phyloP scores from a whole-genome alignment of 805 yeast genomes.

The Saccharomycopsis olivae region DNA sequence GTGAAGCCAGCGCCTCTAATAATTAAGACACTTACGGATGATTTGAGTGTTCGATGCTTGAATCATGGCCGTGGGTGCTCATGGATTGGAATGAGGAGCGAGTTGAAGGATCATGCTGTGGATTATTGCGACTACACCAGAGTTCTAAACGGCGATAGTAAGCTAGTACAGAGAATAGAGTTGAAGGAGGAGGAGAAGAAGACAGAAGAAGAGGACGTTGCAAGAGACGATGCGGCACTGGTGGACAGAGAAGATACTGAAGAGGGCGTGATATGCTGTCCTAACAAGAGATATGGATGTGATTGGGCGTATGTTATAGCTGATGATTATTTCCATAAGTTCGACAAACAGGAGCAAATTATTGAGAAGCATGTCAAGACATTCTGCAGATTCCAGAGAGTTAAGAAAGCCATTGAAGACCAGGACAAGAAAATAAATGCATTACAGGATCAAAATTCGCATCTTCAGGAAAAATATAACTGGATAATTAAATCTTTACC shows the following conservation, averaged over 20 bases:
- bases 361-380: not conserved
- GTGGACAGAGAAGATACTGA: not conserved
- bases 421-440: not conserved
- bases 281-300: conserved; percentile 40
- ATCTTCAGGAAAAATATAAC: not conserved
- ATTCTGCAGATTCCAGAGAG: not conserved
- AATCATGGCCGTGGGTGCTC: conserved; percentile 38
- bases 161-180: not conserved
- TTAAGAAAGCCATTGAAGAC: not conserved
- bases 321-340: not conserved
- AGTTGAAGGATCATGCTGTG: conserved; percentile 32
- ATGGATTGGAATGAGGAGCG: conserved; percentile 47
- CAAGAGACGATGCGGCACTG: conserved; percentile 20
- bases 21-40: conserved; percentile 40
- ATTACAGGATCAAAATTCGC: not conserved
- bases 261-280: conserved; percentile 24
- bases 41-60: conserved; percentile 37
- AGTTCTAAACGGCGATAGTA: not conserved
- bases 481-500: conserved; percentile 7
- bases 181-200: not conserved
- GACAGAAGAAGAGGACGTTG: conserved; percentile 7
- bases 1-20: conserved; percentile 36
- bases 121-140: conserved; percentile 21
- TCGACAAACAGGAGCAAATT: not conserved
- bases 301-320: conserved; percentile 27